phyloP scores from a whole-genome alignment of 192 early-diverging fungal genomes.

The Pilaira anomala region DNA sequence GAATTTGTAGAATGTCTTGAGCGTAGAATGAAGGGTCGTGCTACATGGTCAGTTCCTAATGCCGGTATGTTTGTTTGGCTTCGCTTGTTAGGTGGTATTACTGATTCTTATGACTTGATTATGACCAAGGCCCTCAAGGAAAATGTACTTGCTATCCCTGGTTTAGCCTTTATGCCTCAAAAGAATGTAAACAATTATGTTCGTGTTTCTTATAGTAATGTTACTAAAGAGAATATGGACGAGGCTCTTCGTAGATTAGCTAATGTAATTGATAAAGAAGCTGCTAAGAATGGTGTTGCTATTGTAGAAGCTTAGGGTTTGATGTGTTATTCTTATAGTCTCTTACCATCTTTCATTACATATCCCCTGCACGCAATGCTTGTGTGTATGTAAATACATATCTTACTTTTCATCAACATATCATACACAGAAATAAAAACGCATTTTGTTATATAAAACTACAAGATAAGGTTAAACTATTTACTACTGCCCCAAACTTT shows the following conservation, averaged over 20 bases:
- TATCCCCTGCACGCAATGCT: no score
- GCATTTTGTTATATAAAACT: no score
- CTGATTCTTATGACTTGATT: slow-evolving; percentile 57
- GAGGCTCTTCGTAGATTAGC: slow-evolving; percentile 60
- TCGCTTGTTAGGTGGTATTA: slow-evolving; percentile 45
- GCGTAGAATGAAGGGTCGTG: slow-evolving; percentile 58
- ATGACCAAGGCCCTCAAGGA: slow-evolving; percentile 61
- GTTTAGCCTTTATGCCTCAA: slow-evolving; percentile 39
- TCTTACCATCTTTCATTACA: no score
- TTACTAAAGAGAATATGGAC: slow-evolving; percentile 59
- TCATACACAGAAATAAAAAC: no score
- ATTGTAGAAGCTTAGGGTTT: background rate
- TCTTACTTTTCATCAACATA: no score
- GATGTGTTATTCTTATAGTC: no score
- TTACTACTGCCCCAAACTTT: no score
- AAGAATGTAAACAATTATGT: slow-evolving; percentile 54
- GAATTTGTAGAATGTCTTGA: slow-evolving; percentile 61
- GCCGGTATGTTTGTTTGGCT: slow-evolving; percentile 84
- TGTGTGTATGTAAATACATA: no score
- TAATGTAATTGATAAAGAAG: slow-evolving; percentile 45
- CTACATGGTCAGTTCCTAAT: slow-evolving; percentile 56
- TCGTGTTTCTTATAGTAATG: slow-evolving; percentile 69
- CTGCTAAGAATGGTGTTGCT: slow-evolving; percentile 3
- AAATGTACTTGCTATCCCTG: slow-evolving; percentile 66
- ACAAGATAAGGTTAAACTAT: no score